Evolutionary conservation across 345 rosid genomes (phyloP), one percentile per base, ranked within the genome.

Genomic region (Salix exigua): DNA sequence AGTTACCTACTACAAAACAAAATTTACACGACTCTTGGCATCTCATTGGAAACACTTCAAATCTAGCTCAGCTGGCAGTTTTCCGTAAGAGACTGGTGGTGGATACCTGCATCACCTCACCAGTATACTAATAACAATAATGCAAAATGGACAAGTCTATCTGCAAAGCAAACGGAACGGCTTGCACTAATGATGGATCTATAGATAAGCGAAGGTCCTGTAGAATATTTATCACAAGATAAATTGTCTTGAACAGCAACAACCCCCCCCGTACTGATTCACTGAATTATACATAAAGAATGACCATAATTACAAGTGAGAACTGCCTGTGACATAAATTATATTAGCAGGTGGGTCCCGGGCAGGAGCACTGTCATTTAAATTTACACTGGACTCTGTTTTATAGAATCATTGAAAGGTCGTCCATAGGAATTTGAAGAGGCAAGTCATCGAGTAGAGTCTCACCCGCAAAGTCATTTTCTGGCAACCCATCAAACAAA

Each of bases 341-440:
- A 76, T 70, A 80, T 72, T 68, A 68, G 79, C 81, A 79, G 67
- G 48, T 71, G 75, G 72, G 77, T 71, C 74, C 79, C 82, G 11
- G 71, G 61, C 73, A 61, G 50, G 6, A 23, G 74, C 79, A 76
- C 69, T 51, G 68, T 70, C 66, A 72, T 74, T 82, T 81, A 80
- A 78, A 81, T 83, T 71, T 86, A 86, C 88, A 86, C 79, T 80
- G 38, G 73, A 65, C 70, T 28, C 6, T 17, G 9, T 70, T 78
- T 71, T 78, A 81, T 62, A 68, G 73, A 61, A 88, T 75, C 77
- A 85, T 81, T 48, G 87, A 81, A 48, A 89, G 84, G 77, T 89
- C 92, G 62, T 89, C 92, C 92, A 89, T 85, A 62, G 92, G 92
- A 78, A 88, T 88, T 44, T 79, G 74, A 13, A 79, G 82, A 38